Evolutionary conservation across 2,329 filamentous ascomycete species (phyloP).

Genomic region (Bipolaris oryzae): DNA sequence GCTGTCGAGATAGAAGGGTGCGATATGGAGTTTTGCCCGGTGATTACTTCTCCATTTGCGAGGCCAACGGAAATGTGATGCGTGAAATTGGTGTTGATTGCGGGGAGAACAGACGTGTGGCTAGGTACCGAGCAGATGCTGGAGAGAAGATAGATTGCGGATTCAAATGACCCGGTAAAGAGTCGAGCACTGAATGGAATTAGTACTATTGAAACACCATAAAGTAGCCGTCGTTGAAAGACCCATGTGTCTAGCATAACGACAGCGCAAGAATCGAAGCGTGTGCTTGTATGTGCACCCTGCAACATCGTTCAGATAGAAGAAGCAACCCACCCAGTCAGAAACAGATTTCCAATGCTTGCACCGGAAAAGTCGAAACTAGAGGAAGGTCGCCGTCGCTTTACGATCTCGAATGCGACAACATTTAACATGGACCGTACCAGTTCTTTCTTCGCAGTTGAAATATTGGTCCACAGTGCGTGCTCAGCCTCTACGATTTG

Average conservation of each 20-base stretch:
- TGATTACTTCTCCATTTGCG: constrained; percentile 75
- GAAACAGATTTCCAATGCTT: constrained; percentile 59
- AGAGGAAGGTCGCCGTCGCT: constrained; percentile 53
- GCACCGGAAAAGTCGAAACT: constrained; percentile 58
- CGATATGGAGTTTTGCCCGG: constrained; percentile 75
- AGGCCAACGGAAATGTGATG: constrained; percentile 91
- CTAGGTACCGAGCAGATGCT: constrained; percentile 84
- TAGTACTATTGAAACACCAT: constrained; percentile 1
- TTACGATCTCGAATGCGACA: constrained; percentile 58
- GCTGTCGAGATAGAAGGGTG: constrained; percentile 40
- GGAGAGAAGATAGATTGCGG: constrained; percentile 86
- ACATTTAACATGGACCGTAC: constrained; percentile 58
- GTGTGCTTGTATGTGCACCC: background rate
- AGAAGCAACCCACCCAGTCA: constrained; percentile 53
- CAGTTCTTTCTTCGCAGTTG: constrained; percentile 58
- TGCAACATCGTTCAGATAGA: background rate
- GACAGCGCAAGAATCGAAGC: background rate
- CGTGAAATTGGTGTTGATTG: constrained; percentile 93
- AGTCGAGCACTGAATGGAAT: constrained; percentile 70
- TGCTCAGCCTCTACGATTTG: constrained; percentile 86
- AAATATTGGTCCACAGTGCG: constrained; percentile 68
- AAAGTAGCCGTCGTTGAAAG: background rate
- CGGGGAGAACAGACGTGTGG: constrained; percentile 79
- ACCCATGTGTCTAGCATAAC: background rate
- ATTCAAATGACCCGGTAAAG: constrained; percentile 91